A percentile compares a stretch with the other conserved stretches of the same genome.
These are phyloP conservation scores for Coccomyxa sp. DNA, from an alignment of 139 green algal species.

Conservation along the genomic window DNA sequence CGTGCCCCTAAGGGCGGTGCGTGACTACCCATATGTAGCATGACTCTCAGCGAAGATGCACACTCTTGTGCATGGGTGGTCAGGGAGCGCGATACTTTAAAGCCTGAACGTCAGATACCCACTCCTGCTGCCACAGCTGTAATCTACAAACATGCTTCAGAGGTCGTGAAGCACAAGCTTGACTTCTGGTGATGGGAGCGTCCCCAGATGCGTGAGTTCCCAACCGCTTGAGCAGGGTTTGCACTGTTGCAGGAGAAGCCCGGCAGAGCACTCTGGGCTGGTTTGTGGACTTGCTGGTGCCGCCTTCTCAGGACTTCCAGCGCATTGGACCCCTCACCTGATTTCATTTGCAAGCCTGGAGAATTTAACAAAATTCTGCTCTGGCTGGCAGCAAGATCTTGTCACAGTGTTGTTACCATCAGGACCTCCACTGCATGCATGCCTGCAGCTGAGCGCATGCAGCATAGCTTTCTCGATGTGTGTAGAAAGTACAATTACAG, in stretches of 20 bases:
- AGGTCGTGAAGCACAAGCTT: not conserved
- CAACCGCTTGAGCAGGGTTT: not conserved
- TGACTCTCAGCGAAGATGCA: not conserved
- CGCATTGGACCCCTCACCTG: not conserved
- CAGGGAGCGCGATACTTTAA: not conserved
- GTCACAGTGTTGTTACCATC: too few species aligned
- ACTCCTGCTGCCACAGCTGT: not conserved
- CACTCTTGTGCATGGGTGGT: not conserved
- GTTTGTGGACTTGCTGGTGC: not conserved
- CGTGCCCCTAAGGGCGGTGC: not conserved
- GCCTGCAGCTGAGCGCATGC: too few species aligned
- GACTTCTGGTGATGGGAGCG: too few species aligned
- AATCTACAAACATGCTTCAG: not conserved
- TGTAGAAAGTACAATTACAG: too few species aligned
- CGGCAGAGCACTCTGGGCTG: not conserved
- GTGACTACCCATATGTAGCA: not conserved
- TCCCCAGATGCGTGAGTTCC: not conserved
- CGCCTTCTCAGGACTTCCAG: not conserved
- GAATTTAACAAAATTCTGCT: too few species aligned
- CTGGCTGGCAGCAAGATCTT: too few species aligned
- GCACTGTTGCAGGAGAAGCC: not conserved
- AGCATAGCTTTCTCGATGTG: too few species aligned
- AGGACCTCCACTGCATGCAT: too few species aligned
- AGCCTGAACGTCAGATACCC: not conserved
- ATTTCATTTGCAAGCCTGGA: too few species aligned